Percentiles rank a stretch among this genome's conserved stretches.
Conservation (phyloP, 768 basidiomycete genomes). For the Tephrocybe sp. region DNA sequence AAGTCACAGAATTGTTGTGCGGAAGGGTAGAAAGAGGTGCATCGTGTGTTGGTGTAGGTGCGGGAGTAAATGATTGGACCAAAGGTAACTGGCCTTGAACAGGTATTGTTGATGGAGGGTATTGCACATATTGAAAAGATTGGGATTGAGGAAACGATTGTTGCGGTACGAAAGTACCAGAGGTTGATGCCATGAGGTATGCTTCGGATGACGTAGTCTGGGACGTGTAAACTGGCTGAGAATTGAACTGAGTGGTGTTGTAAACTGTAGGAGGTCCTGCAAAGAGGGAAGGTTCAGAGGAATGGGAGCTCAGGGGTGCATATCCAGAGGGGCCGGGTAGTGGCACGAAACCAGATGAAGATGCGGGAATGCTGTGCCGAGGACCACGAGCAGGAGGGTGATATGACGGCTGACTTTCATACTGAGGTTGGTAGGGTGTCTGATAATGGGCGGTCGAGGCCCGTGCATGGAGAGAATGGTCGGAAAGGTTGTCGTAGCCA, state of each 20-base stretch:
- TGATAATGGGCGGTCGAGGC: slow-evolving; percentile 26
- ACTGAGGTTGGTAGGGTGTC: slow-evolving; percentile 39
- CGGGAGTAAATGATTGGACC: slow-evolving; percentile 32
- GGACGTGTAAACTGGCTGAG: slow-evolving; percentile 29
- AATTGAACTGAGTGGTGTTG: slow-evolving; percentile 34
- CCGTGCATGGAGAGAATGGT: slow-evolving; percentile 31
- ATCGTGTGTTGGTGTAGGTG: slow-evolving; percentile 36
- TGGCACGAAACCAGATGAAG: slow-evolving; percentile 72
- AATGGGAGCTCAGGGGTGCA: slow-evolving; percentile 42
- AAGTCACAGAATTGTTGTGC: slow-evolving; percentile 28
- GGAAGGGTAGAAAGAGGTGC: slow-evolving; percentile 28
- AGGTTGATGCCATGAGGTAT: slow-evolving; percentile 28
- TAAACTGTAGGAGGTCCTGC: slow-evolving; percentile 25
- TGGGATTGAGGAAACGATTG: slow-evolving; percentile 35
- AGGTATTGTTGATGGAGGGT: slow-evolving; percentile 33
- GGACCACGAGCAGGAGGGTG: slow-evolving; percentile 48
- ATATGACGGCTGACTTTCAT: slow-evolving; percentile 34
- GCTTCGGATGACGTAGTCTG: slow-evolving; percentile 22
- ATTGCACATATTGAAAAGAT: slow-evolving; percentile 33
- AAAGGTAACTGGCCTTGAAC: slow-evolving; percentile 27
- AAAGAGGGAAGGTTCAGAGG: slow-evolving; percentile 27
- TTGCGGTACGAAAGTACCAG: slow-evolving; percentile 39
- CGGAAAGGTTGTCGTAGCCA: slow-evolving; percentile 42
- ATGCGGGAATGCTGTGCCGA: slow-evolving; percentile 64
- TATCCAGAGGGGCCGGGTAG: slow-evolving; percentile 43